Conservation (phyloP, 2,329 filamentous ascomycete genomes). For the Neurospora sp. region DNA sequence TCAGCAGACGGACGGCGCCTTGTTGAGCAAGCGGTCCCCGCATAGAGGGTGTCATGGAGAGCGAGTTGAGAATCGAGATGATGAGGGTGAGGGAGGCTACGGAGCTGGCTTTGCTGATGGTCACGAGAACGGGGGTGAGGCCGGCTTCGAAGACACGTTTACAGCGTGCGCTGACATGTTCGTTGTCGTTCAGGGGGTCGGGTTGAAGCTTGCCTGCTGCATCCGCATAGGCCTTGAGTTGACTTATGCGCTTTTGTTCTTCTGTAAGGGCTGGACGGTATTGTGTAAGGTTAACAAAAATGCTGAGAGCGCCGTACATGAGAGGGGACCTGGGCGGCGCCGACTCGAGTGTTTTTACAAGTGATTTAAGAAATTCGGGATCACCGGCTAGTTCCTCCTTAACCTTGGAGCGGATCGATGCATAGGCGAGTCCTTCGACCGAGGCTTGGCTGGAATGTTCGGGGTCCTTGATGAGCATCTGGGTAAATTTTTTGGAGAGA, state of each 20-base stretch:
- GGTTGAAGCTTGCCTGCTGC: constrained; percentile 57
- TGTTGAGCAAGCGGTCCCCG: constrained; percentile 81
- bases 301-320: constrained; percentile 78
- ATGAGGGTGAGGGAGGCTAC: constrained; percentile 61
- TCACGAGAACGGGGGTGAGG: constrained; percentile 66
- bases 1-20: constrained; percentile 78
- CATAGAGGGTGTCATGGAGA: constrained; percentile 64
- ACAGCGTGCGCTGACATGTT: constrained; percentile 67
- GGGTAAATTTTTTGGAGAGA: constrained; percentile 53
- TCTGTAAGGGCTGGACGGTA: constrained; percentile 73
- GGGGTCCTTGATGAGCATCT: constrained; percentile 53
- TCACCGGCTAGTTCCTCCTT: constrained; percentile 74
- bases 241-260: constrained; percentile 83
- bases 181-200: constrained; percentile 65
- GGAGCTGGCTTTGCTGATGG: constrained; percentile 64
- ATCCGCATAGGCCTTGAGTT: constrained; percentile 91
- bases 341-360: constrained; percentile 54
- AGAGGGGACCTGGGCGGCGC: constrained; percentile 56
- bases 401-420: constrained; percentile 74
- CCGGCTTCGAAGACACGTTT: constrained; percentile 69
- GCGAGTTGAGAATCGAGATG: constrained; percentile 64
- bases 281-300: constrained; percentile 74
- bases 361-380: constrained; percentile 53
- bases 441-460: constrained; percentile 55
- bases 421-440: constrained; percentile 86